These are phyloP conservation scores for Orobanche coerulescens DNA, from an alignment of 257 asterid species.

Conservation along the genomic window DNA sequence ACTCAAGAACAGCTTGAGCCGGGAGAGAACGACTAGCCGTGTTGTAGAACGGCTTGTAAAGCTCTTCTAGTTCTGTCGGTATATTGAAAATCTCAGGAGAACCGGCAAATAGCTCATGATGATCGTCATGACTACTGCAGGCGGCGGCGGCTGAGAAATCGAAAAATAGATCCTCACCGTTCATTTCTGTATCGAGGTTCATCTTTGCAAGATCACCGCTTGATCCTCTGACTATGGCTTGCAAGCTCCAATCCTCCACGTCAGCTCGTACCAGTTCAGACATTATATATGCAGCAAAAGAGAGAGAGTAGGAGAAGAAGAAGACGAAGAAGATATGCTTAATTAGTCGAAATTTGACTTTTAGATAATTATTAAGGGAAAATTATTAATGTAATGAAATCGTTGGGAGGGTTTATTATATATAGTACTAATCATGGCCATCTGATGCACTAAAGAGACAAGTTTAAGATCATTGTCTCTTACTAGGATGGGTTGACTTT, in stretches of 20 bases:
- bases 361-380: too few species aligned
- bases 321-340: not conserved
- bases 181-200: slow-evolving; percentile 8
- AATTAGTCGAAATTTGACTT: slow-evolving; percentile 38
- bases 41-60: slow-evolving; percentile 69
- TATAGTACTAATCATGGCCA: slow-evolving; percentile 12
- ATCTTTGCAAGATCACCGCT: slow-evolving; percentile 32
- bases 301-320: too few species aligned
- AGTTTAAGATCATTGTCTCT: slow-evolving; percentile 8
- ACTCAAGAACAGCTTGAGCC: slow-evolving; percentile 15
- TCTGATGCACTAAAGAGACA: slow-evolving; percentile 16
- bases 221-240: slow-evolving; percentile 50
- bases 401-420: slow-evolving; percentile 25
- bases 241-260: slow-evolving; percentile 59
- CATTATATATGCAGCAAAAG: not conserved
- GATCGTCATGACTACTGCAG: too few species aligned
- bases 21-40: slow-evolving; percentile 23
- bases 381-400: slow-evolving; percentile 18
- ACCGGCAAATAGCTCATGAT: slow-evolving; percentile 20
- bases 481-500: slow-evolving; percentile 38
- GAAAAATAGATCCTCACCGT: slow-evolving; percentile 12
- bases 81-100: slow-evolving; percentile 36
- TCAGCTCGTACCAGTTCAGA: slow-evolving; percentile 16
- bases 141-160: not conserved
- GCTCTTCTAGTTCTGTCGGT: slow-evolving; percentile 41